A percentile compares a stretch with the other conserved stretches of the same genome.
phyloP scores from a whole-genome alignment of 2,329 filamentous ascomycete species.

The Cytospora schulzeri region DNA sequence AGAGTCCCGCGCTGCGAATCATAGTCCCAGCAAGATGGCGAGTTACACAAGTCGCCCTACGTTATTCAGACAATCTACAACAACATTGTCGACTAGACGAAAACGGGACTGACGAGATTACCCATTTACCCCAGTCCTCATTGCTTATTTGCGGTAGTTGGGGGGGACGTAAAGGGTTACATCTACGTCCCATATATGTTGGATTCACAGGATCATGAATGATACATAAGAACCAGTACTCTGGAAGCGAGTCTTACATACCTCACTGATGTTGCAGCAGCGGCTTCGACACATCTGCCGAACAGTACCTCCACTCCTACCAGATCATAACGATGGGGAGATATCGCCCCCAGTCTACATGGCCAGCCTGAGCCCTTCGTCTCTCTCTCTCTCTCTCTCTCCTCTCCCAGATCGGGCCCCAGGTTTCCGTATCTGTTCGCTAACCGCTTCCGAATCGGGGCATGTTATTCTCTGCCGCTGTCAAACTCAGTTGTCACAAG shows the following conservation, averaged over 20 bases:
- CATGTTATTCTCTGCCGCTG: constrained; percentile 27
- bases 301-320: constrained; percentile 1
- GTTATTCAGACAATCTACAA: neutral
- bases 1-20: neutral
- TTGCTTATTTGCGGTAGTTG: neutral
- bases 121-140: neutral
- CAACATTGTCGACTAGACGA: neutral
- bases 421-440: constrained; percentile 36
- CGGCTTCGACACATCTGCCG: constrained; percentile 16
- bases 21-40: neutral
- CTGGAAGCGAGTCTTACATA: neutral
- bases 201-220: neutral
- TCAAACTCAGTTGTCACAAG: constrained; percentile 30
- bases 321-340: neutral
- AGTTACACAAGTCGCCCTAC: neutral
- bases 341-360: neutral
- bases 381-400: no score
- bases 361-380: neutral
- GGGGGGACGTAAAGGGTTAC: neutral
- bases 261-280: neutral
- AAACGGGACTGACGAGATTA: neutral
- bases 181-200: neutral
- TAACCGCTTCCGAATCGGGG: constrained; percentile 39
- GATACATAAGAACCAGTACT: neutral
- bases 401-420: constrained; percentile 24